Conservation (phyloP, 257 asterid species). For the Oldenlandia corymbosa region DNA sequence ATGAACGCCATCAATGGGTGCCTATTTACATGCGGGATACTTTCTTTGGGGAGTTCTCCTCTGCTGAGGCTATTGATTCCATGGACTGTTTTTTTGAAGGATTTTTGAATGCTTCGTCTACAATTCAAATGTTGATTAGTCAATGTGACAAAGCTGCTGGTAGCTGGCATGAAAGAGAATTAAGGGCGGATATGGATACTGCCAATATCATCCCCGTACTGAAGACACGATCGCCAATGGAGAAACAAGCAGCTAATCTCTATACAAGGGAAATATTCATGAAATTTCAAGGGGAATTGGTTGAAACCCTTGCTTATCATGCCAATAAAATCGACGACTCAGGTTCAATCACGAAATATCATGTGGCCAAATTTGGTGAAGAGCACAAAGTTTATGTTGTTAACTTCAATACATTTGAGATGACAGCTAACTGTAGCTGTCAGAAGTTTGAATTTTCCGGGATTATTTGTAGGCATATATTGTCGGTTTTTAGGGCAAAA, state of each 20-base stretch:
- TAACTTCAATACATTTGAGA: conserved; percentile 46
- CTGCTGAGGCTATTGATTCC: conserved; percentile 31
- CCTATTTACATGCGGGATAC: conserved; percentile 59
- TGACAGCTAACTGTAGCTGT: conserved; percentile 79
- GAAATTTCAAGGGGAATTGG: conserved; percentile 78
- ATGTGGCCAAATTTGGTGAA: conserved; percentile 83
- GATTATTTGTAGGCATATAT: conserved; percentile 65
- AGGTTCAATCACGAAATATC: conserved; percentile 38
- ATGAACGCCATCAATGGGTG: conserved; percentile 68
- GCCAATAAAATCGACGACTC: conserved; percentile 58
- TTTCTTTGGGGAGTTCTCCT: conserved; percentile 66
- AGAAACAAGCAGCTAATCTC: conserved; percentile 78
- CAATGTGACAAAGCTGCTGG: conserved; percentile 55
- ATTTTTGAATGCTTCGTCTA: conserved; percentile 35
- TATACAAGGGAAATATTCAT: conserved; percentile 66
- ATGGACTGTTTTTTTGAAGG: conserved; percentile 49
- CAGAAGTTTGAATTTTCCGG: conserved; percentile 75
- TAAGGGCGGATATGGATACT: conserved; percentile 67
- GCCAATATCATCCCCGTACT: conserved; percentile 41
- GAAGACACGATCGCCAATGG: conserved; percentile 91
- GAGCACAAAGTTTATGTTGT: conserved; percentile 64
- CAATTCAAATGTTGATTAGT: conserved; percentile 46
- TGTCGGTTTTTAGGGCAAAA: conserved; percentile 75
- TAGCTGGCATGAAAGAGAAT: conserved; percentile 65
- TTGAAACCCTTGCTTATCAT: conserved; percentile 80